Evolutionary conservation across 2,329 filamentous ascomycete genomes (phyloP), one percentile per base, ranked within the genome.

Genomic region (Xylaria sp.): DNA sequence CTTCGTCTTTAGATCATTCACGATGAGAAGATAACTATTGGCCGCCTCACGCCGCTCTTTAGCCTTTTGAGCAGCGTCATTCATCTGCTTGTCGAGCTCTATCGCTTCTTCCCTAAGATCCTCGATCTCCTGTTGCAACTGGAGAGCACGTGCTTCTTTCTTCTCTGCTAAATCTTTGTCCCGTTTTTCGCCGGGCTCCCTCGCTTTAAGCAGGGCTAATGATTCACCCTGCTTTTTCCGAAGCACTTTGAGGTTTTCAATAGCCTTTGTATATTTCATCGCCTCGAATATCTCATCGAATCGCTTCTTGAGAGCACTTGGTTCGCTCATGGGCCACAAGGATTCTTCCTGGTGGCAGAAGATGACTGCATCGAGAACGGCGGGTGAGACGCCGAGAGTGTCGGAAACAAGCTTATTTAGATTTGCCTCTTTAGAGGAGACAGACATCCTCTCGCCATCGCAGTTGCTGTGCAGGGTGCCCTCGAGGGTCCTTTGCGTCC

Each of bases 341-440:
- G 95, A 97, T 74, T 99, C 96, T 78, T 99, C 96, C 78, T 99
- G 96, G 77, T 99, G 96, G 79, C 96, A 99, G 81, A 99, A 99
- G 74, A 99, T 97, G 78, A 99, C 96, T 67, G 92, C 92, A 73
- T 98, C 94, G 31, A 99, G 86, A 64, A 99, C 90, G 13, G 96
- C 94, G 64, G 91, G 90, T 1, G 94, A 96, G 3, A 97, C 96
- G 44, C 96, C 96, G 0, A 99, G 86, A 72, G 93, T 92, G 73
- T 92, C 88, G 0, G 95, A 94, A 79, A 99, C 91, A 73, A 95
- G 88, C 72, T 90, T 86, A 79, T 97, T 92, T 40, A 98, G 86
- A 74, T 97, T 93, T 10, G 89, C 90, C 20, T 93, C 90, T 49
- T 92, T 90, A 3, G 92, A 93, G 1, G 95, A 97, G 42, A 94